Base-by-base conservation (phyloP, 2,329 filamentous ascomycete genomes). In the Alternaria triticina region DNA sequence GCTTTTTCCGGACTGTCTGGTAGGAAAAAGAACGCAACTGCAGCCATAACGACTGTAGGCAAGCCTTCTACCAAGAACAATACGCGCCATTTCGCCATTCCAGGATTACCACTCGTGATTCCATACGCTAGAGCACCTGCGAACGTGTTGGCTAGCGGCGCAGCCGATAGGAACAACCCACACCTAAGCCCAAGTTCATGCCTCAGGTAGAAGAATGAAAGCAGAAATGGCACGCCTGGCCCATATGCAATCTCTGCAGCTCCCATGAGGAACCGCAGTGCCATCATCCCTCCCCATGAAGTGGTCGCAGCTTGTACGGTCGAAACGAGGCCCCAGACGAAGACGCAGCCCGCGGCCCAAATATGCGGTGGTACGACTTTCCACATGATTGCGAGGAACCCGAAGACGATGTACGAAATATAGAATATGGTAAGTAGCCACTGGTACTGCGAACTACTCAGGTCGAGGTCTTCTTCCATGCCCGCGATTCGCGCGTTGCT, bases 121-220 rank as follows among this genome's bases (percentile, higher is more conserved):
- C 74, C 78, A 62, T 78, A 80, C 10, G 78, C 78, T 10, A 90
- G 81, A 4, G 88, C 89, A 3, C 89, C 89, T 0, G 93, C 92
- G 75, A 96, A 94, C 2, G 89, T 90, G 45, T 92, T 96, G 2
- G 93, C 93, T 40, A 40, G 36, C n/a, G 36, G 36, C 1, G 36
- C 36, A 40, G 36, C 36, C 36, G 36, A 40, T 40, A 40, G n/a
- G 36, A 88, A 89, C 22, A 89, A 73, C 3, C 86, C 87, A 55
- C 84, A 84, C 4, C 87, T 80, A 28, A 88, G 79, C 30, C 87
- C 87, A 12, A 89, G 77, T 67, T 87, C 86, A 36, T 86, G 81
- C 13, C 87, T 80, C 8, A 86, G 82, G 70, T 89, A 90, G 79
- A 89, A 88, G 74, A 87, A 88, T 0, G 83, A 85, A 0, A 88